A percentile compares a stretch with the other conserved stretches of the same genome.
Evolutionary conservation across 2,329 filamentous ascomycete species (phyloP).

Genomic region (Chaetomium globosum): DNA sequence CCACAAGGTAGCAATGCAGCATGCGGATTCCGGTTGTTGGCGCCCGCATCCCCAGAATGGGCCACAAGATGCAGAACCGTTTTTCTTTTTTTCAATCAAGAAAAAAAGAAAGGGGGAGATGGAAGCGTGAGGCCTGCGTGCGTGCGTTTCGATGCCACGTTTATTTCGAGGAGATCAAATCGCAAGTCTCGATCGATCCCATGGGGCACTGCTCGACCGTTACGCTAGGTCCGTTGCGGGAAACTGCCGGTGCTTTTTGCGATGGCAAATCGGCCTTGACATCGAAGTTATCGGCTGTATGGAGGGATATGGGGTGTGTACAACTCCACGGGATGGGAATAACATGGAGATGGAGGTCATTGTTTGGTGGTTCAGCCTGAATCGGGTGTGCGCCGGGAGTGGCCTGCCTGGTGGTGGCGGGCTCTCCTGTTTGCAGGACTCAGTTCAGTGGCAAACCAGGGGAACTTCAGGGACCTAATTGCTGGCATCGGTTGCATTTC

Average conservation of each 20-base stretch:
- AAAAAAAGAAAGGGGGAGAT: background rate
- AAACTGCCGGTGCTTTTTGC: background rate
- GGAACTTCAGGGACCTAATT: no score
- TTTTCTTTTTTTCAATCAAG: background rate
- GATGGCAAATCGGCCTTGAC: background rate
- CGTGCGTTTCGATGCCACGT: background rate
- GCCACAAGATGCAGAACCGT: background rate
- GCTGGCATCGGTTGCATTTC: no score
- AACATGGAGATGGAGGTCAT: background rate
- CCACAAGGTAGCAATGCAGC: slow-evolving; percentile 20
- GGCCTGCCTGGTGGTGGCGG: background rate
- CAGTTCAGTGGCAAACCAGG: no score
- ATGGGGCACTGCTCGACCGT: background rate
- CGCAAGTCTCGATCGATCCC: background rate
- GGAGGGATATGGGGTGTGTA: background rate
- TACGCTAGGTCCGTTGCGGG: background rate
- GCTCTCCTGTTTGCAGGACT: no score
- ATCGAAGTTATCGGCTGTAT: no score
- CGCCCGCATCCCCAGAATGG: background rate
- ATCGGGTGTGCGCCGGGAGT: background rate
- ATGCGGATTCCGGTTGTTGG: slow-evolving; percentile 6
- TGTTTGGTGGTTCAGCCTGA: background rate
- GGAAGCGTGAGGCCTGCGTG: background rate
- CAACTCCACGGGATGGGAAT: background rate
- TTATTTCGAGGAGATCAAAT: background rate